These are phyloP conservation scores for Cicer yamashitae DNA, from an alignment of 306 rosid genomes.

Conservation along the genomic window DNA sequence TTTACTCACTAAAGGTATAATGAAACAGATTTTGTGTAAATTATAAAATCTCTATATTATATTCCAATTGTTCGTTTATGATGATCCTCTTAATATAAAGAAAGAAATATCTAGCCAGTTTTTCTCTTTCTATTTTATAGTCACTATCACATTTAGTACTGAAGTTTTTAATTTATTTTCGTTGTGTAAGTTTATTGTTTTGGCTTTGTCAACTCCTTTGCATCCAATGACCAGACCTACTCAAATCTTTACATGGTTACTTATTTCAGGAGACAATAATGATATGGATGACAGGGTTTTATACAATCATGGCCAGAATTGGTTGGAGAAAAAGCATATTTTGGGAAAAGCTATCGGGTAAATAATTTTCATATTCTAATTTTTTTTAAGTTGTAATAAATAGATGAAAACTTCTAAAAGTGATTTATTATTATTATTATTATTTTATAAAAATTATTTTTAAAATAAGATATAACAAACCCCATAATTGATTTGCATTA, in stretches of 20 bases:
- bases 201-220: background rate
- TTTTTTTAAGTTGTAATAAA: too few species aligned
- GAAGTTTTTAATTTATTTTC: slow-evolving; percentile 19
- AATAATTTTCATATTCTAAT: background rate
- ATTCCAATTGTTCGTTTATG: slow-evolving; percentile 9
- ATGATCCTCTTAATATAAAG: slow-evolving; percentile 16
- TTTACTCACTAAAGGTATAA: slow-evolving; percentile 81
- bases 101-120: slow-evolving; percentile 8
- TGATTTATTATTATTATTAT: too few species aligned
- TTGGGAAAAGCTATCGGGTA: slow-evolving; percentile 86
- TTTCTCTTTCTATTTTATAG: slow-evolving; percentile 12
- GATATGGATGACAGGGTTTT: slow-evolving; percentile 56
- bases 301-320: slow-evolving; percentile 67
- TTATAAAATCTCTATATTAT: background rate
- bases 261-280: slow-evolving; percentile 74
- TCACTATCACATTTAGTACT: background rate
- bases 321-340: slow-evolving; percentile 72
- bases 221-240: background rate
- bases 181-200: slow-evolving; percentile 10
- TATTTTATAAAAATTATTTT: too few species aligned
- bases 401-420: too few species aligned
- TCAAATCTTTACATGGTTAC: slow-evolving; percentile 2
- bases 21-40: slow-evolving; percentile 1
- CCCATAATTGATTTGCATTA: too few species aligned
- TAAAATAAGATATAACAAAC: too few species aligned